Percentiles rank a stretch among this genome's conserved stretches.
These are phyloP conservation scores for Spiromastix sp. DNA, from an alignment of 2,329 filamentous ascomycete genomes.

Conservation along the genomic window DNA sequence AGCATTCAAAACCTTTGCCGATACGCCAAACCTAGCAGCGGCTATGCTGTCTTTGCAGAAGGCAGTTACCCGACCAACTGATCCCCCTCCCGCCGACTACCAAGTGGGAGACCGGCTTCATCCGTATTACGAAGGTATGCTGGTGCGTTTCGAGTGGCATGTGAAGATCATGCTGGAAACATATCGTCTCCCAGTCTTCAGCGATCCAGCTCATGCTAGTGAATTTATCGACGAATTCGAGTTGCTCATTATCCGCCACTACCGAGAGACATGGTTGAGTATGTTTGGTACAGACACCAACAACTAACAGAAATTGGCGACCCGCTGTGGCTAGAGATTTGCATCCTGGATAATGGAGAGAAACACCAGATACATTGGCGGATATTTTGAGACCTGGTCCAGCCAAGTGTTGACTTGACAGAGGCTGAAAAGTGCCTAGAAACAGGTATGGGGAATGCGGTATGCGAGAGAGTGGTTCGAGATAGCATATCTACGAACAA, in stretches of 20 bases:
- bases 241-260: conserved; percentile 10
- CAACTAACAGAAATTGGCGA: too few species aligned
- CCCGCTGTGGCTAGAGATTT: too few species aligned
- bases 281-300: conserved; percentile 11
- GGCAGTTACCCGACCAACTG: conserved; percentile 5
- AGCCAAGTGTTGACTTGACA: too few species aligned
- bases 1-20: conserved; percentile 8
- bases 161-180: conserved; percentile 4
- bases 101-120: conserved; percentile 8
- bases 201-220: conserved; percentile 1
- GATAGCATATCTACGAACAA: too few species aligned
- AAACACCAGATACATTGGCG: too few species aligned
- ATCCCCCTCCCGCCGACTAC: conserved; percentile 11
- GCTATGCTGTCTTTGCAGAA: conserved; percentile 8
- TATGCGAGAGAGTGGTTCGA: too few species aligned
- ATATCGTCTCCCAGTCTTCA: conserved; percentile 1
- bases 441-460: too few species aligned
- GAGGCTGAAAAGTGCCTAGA: too few species aligned
- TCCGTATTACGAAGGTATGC: conserved; percentile 12
- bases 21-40: conserved; percentile 6
- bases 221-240: conserved; percentile 7
- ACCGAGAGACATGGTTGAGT: conserved; percentile 11
- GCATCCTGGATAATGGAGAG: too few species aligned
- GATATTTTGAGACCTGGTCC: too few species aligned
- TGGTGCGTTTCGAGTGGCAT: conserved; percentile 9